Percentiles rank a stretch among this genome's conserved stretches.
phyloP scores from a whole-genome alignment of 148 eudicot species.

The Amaranthus hypochondriacus region DNA sequence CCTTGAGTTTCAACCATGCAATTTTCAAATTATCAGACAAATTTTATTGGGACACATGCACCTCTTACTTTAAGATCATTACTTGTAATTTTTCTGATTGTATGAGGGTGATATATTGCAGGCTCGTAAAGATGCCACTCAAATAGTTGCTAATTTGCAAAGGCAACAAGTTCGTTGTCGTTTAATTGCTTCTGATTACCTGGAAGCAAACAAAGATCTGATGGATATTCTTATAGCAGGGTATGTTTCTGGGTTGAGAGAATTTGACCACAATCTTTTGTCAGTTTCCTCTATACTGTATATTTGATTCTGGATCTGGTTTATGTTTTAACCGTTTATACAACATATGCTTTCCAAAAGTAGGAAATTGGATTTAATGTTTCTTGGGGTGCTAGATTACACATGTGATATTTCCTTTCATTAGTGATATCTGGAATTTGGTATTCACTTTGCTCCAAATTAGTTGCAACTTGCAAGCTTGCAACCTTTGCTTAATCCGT shows the following conservation, averaged over 20 bases:
- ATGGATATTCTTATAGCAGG: conserved; percentile 78
- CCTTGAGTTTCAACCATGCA: not conserved
- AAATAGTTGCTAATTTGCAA: conserved; percentile 96
- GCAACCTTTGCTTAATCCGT: too few relatives aligned
- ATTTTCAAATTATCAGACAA: not conserved
- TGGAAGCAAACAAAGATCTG: conserved; percentile 81
- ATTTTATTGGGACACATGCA: not conserved
- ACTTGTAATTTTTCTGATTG: conserved; percentile 11
- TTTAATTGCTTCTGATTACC: conserved; percentile 87
- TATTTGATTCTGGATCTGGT: not conserved
- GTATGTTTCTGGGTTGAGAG: conserved; percentile 43
- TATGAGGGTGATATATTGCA: conserved; percentile 30
- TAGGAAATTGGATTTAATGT: not conserved
- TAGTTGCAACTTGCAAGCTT: too few relatives aligned
- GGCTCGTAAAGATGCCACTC: conserved; percentile 99
- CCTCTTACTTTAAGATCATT: not conserved
- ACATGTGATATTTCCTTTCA: not conserved
- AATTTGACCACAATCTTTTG: not conserved
- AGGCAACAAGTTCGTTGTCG: conserved; percentile 89
- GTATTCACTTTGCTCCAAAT: not conserved
- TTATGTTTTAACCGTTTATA: conserved; percentile 3
- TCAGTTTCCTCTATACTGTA: not conserved
- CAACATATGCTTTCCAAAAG: not conserved
- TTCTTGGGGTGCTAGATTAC: not conserved
- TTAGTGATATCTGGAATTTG: not conserved